These are phyloP conservation scores for Saccharum spontaneum DNA, from an alignment of 176 grass and related monocot species.

Conservation along the genomic window DNA sequence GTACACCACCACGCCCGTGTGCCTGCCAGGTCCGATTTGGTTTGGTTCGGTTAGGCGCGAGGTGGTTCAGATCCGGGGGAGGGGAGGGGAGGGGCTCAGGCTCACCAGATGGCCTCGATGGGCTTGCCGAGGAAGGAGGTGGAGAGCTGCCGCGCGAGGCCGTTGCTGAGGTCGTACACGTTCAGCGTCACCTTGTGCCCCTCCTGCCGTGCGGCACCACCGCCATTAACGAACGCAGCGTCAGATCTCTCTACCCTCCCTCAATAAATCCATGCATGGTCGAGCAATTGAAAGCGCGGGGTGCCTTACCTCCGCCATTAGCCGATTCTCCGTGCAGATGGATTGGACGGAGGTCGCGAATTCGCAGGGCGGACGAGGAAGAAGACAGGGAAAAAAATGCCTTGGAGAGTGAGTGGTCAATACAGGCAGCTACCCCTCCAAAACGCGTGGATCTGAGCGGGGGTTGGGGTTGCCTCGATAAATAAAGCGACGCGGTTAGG, in stretches of 20 bases:
- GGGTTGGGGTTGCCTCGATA: background rate
- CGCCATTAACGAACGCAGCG: background rate
- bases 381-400: background rate
- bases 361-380: background rate
- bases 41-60: background rate
- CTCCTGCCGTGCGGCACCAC: constrained; percentile 41
- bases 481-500: background rate
- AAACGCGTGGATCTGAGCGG: constrained; percentile 27
- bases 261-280: background rate
- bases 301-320: constrained; percentile 49
- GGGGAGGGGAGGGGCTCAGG: background rate
- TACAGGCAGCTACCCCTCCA: background rate
- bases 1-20: constrained; percentile 84
- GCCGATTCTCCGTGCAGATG: background rate
- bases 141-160: constrained; percentile 83
- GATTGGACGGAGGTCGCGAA: background rate
- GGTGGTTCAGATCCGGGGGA: background rate
- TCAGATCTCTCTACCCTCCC: constrained; percentile 13
- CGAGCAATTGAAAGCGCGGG: background rate
- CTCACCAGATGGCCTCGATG: constrained; percentile 83
- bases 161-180: constrained; percentile 93
- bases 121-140: constrained; percentile 81
- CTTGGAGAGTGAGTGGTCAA: background rate
- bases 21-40: constrained; percentile 37
- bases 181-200: constrained; percentile 79